These are phyloP conservation scores for Manihot esculenta DNA, from an alignment of 441 rosid genomes.

Conservation along the genomic window DNA sequence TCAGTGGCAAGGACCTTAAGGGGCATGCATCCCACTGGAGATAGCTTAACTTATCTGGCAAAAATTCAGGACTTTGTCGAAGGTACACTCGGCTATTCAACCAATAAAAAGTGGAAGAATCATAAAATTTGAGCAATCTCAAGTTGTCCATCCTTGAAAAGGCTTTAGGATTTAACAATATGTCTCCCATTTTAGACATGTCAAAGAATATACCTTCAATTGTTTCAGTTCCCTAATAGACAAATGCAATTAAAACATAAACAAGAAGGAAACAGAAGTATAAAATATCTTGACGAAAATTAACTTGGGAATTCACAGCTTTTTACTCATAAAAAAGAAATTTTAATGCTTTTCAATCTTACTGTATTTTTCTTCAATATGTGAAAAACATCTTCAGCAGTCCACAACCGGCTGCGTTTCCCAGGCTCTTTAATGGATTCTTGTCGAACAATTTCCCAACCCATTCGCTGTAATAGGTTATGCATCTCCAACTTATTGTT, in stretches of 20 bases:
- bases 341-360: not conserved
- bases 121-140: not conserved
- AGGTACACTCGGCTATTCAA: not conserved
- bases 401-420: not conserved
- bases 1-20: not conserved
- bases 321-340: not conserved
- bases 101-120: not conserved
- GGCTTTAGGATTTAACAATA: not conserved
- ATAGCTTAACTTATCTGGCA: not conserved
- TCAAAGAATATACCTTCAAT: not conserved
- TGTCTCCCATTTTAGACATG: not conserved
- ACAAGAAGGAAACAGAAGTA: not conserved
- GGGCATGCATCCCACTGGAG: slow-evolving; percentile 3
- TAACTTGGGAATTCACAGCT: not conserved
- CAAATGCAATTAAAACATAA: not conserved
- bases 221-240: not conserved
- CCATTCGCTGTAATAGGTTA: no score
- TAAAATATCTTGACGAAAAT: not conserved
- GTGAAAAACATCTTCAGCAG: not conserved
- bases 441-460: not conserved
- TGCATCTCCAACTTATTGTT: no score
- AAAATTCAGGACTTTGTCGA: not conserved
- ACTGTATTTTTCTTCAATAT: not conserved
- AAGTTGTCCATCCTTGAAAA: not conserved
- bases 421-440: not conserved